These are phyloP conservation scores for Trypanosoma vivax DNA, from an alignment of 208 protist species.

Conservation along the genomic window DNA sequence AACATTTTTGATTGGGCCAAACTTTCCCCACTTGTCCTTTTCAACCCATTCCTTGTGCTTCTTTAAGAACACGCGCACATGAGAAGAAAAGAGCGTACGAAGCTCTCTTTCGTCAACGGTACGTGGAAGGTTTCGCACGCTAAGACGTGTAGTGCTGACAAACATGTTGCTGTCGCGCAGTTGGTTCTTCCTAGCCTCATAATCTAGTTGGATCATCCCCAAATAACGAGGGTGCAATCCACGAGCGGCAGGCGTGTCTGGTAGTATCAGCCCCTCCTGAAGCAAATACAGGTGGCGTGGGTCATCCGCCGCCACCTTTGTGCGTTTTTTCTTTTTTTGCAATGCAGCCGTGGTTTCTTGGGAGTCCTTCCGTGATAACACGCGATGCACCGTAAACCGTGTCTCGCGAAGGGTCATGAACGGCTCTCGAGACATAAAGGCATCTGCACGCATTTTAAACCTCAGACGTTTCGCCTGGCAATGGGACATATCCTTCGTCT, in stretches of 20 bases:
- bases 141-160: constrained; percentile 86
- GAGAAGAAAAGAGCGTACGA: constrained; percentile 67
- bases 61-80: constrained; percentile 69
- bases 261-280: constrained; percentile 80
- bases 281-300: constrained; percentile 84
- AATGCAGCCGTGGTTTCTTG: constrained; percentile 64
- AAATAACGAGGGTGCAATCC: constrained; percentile 76
- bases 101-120: constrained; percentile 86
- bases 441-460: constrained; percentile 73
- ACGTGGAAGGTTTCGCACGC: constrained; percentile 86
- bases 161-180: constrained; percentile 88
- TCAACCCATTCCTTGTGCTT: constrained; percentile 60
- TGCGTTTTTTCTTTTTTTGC: constrained; percentile 87
- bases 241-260: constrained; percentile 65
- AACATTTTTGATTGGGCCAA: constrained; percentile 81
- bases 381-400: constrained; percentile 76
- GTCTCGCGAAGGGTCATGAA: constrained; percentile 82
- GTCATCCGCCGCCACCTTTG: constrained; percentile 85
- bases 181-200: constrained; percentile 75
- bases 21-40: constrained; percentile 83
- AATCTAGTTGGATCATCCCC: constrained; percentile 83
- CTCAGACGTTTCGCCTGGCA: constrained; percentile 71
- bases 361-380: constrained; percentile 74
- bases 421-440: constrained; percentile 58
- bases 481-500: constrained; percentile 71